phyloP scores from a whole-genome alignment of 2,329 filamentous ascomycete species.

The Blastomyces emzantsi region DNA sequence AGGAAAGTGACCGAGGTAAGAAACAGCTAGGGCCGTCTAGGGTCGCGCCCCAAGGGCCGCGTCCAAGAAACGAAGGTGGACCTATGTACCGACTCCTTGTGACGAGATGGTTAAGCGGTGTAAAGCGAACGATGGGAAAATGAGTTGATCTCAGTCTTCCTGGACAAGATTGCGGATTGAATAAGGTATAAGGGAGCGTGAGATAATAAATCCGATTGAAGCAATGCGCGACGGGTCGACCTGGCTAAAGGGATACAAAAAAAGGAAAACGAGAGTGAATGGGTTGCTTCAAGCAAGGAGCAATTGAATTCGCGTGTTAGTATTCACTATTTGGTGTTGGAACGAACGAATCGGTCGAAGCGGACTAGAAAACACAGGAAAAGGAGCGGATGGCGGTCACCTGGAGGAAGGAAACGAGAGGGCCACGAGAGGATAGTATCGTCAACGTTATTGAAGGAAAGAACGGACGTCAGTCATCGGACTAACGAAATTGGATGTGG shows the following conservation, averaged over 20 bases:
- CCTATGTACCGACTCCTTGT: not conserved
- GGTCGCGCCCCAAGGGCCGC: constrained; percentile 5
- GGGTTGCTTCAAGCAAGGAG: constrained; percentile 7
- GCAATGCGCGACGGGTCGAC: not conserved
- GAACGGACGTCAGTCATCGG: constrained; percentile 17
- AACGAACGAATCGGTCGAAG: not conserved
- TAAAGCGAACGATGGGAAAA: not conserved
- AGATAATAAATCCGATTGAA: not conserved
- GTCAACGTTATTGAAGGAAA: constrained; percentile 11
- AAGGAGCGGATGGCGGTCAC: constrained; percentile 7
- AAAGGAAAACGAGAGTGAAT: not conserved
- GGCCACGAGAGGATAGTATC: not conserved
- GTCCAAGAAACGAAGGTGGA: not conserved
- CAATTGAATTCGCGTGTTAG: not conserved
- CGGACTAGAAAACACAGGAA: not conserved
- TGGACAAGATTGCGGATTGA: not conserved
- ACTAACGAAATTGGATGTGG: constrained; percentile 7
- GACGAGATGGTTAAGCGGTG: constrained; percentile 2
- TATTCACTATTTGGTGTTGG: not conserved
- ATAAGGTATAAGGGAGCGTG: not conserved
- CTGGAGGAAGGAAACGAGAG: constrained; percentile 1
- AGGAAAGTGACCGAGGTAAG: not conserved
- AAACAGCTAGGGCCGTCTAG: not conserved
- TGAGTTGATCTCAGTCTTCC: not conserved
- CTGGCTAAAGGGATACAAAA: not conserved